Evolutionary conservation across 768 basidiomycete species (phyloP).

Genomic region (Termitomyces sp.): DNA sequence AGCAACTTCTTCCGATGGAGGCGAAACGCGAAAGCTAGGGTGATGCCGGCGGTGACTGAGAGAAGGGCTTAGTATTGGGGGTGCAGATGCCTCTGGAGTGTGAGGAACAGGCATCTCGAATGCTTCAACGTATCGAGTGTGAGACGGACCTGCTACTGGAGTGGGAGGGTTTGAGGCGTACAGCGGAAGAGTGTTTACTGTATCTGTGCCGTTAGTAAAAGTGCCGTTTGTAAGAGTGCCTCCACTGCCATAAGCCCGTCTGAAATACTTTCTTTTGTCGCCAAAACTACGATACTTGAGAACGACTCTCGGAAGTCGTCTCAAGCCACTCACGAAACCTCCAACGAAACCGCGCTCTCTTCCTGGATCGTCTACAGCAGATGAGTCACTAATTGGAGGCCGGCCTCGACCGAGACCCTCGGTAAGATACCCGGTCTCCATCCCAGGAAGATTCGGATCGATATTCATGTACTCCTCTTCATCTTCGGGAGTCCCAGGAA

Average conservation of each 20-base stretch:
- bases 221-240: conserved; percentile 14
- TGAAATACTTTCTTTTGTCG: conserved; percentile 18
- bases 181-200: conserved; percentile 26
- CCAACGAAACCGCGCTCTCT: conserved; percentile 27
- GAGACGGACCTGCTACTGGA: conserved; percentile 25
- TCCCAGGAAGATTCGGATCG: conserved; percentile 14
- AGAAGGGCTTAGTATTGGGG: conserved; percentile 12
- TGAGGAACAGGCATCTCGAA: conserved; percentile 26
- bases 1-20: conserved; percentile 21
- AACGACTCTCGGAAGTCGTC: conserved; percentile 25
- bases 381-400: neutral
- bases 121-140: conserved; percentile 26
- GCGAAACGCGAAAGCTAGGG: conserved; percentile 25
- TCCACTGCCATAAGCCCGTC: conserved; percentile 20
- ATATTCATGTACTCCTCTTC: conserved; percentile 27
- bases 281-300: conserved; percentile 22
- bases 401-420: conserved; percentile 13
- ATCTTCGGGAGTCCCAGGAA: conserved; percentile 13
- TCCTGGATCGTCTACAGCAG: neutral
- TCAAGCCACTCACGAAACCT: conserved; percentile 30
- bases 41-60: conserved; percentile 18
- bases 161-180: conserved; percentile 35
- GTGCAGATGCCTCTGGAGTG: conserved; percentile 8
- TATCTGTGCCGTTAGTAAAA: conserved; percentile 19
- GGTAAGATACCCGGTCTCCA: conserved; percentile 10